Evolutionary conservation across 495 filamentous ascomycete genomes (phyloP).

Genomic region (Lepidopterella palustris): DNA sequence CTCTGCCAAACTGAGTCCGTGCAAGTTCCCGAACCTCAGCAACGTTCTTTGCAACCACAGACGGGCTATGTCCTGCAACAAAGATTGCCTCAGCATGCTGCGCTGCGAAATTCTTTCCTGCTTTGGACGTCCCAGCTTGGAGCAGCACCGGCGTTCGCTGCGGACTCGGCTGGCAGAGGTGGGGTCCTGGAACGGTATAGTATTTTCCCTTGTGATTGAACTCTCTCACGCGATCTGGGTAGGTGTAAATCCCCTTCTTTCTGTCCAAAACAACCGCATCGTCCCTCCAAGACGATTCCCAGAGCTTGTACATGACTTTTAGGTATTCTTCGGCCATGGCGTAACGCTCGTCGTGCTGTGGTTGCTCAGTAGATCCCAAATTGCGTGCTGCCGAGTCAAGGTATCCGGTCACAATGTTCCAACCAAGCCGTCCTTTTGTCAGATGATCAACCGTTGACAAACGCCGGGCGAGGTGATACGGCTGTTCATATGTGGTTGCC

Average conservation of each 20-base stretch:
- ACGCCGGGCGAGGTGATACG: constrained; percentile 60
- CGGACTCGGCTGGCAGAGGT: constrained; percentile 56
- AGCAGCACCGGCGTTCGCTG: constrained; percentile 59
- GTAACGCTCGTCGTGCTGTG: constrained; percentile 38
- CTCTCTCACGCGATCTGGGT: constrained; percentile 51
- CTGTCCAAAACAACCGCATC: constrained; percentile 57
- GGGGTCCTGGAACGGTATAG: constrained; percentile 58
- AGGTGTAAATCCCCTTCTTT: constrained; percentile 50
- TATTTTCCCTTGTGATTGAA: constrained; percentile 65
- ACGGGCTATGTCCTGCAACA: constrained; percentile 17
- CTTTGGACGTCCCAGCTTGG: constrained; percentile 55
- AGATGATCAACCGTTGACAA: constrained; percentile 63
- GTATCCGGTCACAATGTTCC: constrained; percentile 62
- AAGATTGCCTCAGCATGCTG: constrained; percentile 56
- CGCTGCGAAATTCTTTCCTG: constrained; percentile 52
- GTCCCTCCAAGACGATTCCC: constrained; percentile 61
- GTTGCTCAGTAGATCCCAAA: constrained; percentile 49
- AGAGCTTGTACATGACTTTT: constrained; percentile 62
- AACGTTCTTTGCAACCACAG: constrained; percentile 24
- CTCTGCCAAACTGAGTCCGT: constrained; percentile 37
- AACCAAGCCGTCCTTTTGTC: constrained; percentile 56
- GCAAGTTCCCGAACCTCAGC: constrained; percentile 47
- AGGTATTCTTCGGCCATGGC: constrained; percentile 62
- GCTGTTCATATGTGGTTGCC: constrained; percentile 61
- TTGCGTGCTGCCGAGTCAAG: constrained; percentile 61